phyloP scores from a whole-genome alignment of 2,329 filamentous ascomycete species.

The Thermothelomyces thermophilus region DNA sequence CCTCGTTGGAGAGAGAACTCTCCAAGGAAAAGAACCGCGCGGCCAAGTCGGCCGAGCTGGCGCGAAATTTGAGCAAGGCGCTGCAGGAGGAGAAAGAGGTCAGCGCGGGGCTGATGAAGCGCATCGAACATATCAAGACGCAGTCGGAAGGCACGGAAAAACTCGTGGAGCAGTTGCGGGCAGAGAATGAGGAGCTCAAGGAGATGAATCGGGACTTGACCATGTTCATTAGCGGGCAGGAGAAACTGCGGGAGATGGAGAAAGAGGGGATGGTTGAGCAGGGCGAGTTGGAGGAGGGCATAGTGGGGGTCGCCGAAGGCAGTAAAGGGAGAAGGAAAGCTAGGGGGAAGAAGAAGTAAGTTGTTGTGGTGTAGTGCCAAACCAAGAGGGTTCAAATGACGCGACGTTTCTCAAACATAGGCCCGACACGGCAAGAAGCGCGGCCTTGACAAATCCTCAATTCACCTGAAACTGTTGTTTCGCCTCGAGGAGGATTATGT shows the following conservation, averaged over 20 bases:
- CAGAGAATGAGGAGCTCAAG: conserved; percentile 64
- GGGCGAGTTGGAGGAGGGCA: conserved; percentile 70
- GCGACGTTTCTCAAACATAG: too few species aligned
- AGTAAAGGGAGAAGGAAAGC: conserved; percentile 39
- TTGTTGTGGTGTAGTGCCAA: not conserved
- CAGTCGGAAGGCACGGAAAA: conserved; percentile 51
- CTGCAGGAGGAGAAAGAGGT: conserved; percentile 84
- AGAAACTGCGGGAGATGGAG: conserved; percentile 69
- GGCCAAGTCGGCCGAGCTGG: conserved; percentile 66
- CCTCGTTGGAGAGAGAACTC: conserved; percentile 65
- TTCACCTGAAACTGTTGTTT: too few species aligned
- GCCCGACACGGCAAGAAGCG: too few species aligned
- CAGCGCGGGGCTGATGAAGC: conserved; percentile 69
- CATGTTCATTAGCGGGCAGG: conserved; percentile 79
- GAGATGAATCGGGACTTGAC: conserved; percentile 83
- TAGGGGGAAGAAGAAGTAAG: conserved; percentile 11
- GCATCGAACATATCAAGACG: conserved; percentile 67
- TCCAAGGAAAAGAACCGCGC: conserved; percentile 62
- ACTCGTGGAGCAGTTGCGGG: conserved; percentile 64
- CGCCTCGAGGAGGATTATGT: too few species aligned
- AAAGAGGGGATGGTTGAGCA: conserved; percentile 51
- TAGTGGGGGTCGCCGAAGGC: conserved; percentile 49
- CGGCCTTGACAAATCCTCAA: too few species aligned
- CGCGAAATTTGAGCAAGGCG: conserved; percentile 66
- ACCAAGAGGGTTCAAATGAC: not conserved